Evolutionary conservation across 1,284 basidiomycete genomes (phyloP).

Genomic region (Marasmius sp.): DNA sequence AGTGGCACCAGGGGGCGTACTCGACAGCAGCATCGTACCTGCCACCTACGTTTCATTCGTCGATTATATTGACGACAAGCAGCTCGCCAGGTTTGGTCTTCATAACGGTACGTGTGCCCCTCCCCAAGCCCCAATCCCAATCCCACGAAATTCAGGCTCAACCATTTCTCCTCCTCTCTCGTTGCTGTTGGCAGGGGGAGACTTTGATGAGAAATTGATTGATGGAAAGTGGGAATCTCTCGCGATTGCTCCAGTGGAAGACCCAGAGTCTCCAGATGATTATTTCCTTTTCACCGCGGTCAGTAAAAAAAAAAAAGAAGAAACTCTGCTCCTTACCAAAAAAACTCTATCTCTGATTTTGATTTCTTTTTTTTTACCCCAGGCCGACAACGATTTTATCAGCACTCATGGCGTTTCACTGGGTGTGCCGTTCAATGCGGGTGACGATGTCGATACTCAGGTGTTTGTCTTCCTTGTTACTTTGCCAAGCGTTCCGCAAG

Average conservation of each 20-base stretch:
- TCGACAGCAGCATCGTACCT: constrained; percentile 50
- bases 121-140: neutral
- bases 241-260: constrained; percentile 55
- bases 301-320: constrained; percentile 20
- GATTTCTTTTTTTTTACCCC: neutral
- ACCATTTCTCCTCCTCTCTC: constrained; percentile 15
- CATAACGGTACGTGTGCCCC: constrained; percentile 44
- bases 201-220: constrained; percentile 53
- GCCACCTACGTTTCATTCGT: constrained; percentile 60
- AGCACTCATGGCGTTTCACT: constrained; percentile 56
- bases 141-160: neutral
- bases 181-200: constrained; percentile 12
- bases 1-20: constrained; percentile 48
- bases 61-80: constrained; percentile 46
- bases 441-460: constrained; percentile 61
- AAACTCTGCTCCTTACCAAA: no score
- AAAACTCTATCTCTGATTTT: neutral
- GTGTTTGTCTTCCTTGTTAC: constrained; percentile 68
- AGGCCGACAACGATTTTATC: constrained; percentile 69
- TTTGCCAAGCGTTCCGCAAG: constrained; percentile 41
- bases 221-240: constrained; percentile 71
- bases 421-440: constrained; percentile 54
- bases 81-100: constrained; percentile 62
- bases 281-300: constrained; percentile 67
- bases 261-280: constrained; percentile 54